Conservation (phyloP, 768 basidiomycete species). For the Podaxis pistillaris region DNA sequence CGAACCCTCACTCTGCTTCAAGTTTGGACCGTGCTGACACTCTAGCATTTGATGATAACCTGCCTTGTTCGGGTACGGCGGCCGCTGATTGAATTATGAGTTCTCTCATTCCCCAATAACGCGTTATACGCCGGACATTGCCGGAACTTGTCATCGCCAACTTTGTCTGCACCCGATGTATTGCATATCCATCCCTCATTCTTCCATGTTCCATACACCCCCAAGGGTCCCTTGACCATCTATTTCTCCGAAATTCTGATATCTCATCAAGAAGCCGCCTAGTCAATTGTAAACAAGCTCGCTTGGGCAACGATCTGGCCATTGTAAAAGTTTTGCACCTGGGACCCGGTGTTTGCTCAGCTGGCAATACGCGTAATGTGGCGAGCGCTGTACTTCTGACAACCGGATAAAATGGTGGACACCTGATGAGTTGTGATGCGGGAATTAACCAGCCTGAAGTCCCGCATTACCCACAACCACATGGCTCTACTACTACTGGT, state of each 20-base stretch:
- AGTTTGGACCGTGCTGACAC: no score
- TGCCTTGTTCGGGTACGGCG: no score
- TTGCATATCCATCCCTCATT: not conserved
- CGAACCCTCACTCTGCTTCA: no score
- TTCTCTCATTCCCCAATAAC: no score
- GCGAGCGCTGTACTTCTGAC: not conserved
- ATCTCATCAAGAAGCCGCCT: not conserved
- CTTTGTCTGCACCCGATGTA: not conserved
- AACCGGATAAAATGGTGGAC: not conserved
- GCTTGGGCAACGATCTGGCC: no score
- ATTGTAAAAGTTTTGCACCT: no score
- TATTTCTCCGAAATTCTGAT: not conserved
- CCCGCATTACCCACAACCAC: no score
- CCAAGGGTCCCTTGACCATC: not conserved
- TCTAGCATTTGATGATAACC: no score
- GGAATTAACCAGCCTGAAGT: not conserved
- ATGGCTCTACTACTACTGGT: no score
- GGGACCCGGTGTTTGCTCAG: not conserved
- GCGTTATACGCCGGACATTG: not conserved
- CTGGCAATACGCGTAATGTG: not conserved
- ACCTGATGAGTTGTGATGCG: not conserved
- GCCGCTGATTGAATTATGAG: no score
- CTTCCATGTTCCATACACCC: not conserved
- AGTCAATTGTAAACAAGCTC: no score
- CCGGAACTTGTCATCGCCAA: not conserved